Conservation (phyloP, 2,329 filamentous ascomycete species). For the Berkeleyomyces rouxiae region DNA sequence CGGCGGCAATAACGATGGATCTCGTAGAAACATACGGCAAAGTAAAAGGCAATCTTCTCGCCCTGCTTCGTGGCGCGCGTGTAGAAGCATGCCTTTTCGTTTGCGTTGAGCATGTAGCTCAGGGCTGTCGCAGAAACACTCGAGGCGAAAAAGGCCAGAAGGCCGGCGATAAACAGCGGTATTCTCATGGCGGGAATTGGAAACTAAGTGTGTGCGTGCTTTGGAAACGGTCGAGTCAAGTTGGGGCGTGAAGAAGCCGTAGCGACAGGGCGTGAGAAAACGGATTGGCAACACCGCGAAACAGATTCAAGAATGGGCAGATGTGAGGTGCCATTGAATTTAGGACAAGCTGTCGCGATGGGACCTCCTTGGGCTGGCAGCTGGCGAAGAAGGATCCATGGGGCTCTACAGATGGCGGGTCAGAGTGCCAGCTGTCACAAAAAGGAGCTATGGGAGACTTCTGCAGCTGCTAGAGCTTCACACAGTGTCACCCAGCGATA, state of each 20-base stretch:
- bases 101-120: slow-evolving; percentile 78
- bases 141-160: slow-evolving; percentile 54
- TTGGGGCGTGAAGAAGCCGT: background rate
- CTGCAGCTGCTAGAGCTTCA: background rate
- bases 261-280: background rate
- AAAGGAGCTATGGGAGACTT: no score
- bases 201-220: background rate
- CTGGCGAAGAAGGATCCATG: background rate
- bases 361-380: background rate
- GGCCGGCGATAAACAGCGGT: slow-evolving; percentile 42
- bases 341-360: slow-evolving; percentile 18
- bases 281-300: background rate
- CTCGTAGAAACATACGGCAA: slow-evolving; percentile 51
- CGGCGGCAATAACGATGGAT: background rate
- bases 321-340: slow-evolving; percentile 7
- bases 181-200: slow-evolving; percentile 43
- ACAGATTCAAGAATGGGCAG: background rate
- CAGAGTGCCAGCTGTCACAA: background rate
- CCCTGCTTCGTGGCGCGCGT: slow-evolving; percentile 58
- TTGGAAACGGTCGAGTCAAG: background rate
- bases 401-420: background rate
- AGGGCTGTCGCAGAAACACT: slow-evolving; percentile 73
- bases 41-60: slow-evolving; percentile 94
- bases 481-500: background rate
- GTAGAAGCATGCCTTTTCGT: slow-evolving; percentile 96